phyloP scores from a whole-genome alignment of 2,329 filamentous ascomycete species.

The Paecilomyces sp. region DNA sequence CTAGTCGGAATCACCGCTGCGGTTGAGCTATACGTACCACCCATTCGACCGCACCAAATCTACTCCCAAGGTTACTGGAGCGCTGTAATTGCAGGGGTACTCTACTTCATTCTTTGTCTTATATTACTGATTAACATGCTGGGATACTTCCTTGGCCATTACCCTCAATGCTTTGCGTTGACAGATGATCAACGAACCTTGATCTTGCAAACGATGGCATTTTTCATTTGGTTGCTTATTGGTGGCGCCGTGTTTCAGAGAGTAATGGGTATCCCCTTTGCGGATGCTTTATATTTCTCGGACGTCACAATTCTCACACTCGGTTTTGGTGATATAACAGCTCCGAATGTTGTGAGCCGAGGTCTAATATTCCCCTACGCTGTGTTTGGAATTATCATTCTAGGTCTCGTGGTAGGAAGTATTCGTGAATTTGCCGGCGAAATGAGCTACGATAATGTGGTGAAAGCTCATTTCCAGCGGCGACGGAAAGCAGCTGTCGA shows the following conservation, averaged over 20 bases:
- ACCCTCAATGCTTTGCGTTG: constrained; percentile 69
- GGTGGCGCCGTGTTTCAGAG: constrained; percentile 69
- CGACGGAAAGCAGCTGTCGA: constrained; percentile 48
- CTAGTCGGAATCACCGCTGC: constrained; percentile 60
- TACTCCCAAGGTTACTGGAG: constrained; percentile 86
- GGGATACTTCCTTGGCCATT: constrained; percentile 68
- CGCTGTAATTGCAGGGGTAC: constrained; percentile 66
- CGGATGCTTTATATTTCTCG: constrained; percentile 73
- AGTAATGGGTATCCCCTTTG: constrained; percentile 67
- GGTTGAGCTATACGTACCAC: constrained; percentile 55
- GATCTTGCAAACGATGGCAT: constrained; percentile 83
- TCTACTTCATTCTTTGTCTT: constrained; percentile 73
- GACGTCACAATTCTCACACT: constrained; percentile 60
- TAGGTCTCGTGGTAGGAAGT: constrained; percentile 75
- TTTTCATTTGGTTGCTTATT: constrained; percentile 71
- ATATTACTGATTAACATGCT: constrained; percentile 73
- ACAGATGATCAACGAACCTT: constrained; percentile 77
- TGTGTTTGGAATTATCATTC: constrained; percentile 72
- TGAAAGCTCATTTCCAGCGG: constrained; percentile 52
- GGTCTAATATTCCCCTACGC: constrained; percentile 77
- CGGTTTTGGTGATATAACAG: constrained; percentile 57
- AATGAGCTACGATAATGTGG: constrained; percentile 55
- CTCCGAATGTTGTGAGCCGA: constrained; percentile 51
- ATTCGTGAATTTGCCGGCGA: constrained; percentile 62
- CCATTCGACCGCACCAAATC: constrained; percentile 40